These are phyloP conservation scores for Ceratocystis albifundus DNA, from an alignment of 2,329 filamentous ascomycete species.

Conservation along the genomic window DNA sequence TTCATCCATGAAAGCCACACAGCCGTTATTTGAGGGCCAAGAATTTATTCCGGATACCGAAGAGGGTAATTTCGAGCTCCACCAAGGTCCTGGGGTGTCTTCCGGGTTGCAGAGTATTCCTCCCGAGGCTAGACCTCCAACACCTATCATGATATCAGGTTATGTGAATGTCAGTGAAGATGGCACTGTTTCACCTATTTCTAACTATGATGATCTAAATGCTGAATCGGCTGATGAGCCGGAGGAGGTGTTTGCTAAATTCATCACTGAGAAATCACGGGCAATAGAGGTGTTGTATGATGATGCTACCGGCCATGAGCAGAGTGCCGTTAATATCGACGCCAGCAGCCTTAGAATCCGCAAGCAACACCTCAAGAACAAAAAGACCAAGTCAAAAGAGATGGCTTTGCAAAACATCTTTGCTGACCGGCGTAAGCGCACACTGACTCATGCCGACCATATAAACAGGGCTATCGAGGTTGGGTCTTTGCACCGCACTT, in stretches of 20 bases:
- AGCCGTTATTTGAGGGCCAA: not conserved
- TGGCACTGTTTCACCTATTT: not conserved
- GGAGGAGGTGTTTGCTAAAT: not conserved
- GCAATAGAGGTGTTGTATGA: not conserved
- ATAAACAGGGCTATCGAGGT: not conserved
- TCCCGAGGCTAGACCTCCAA: conserved; percentile 15
- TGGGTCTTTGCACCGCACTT: conserved; percentile 1
- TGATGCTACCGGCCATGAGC: not conserved
- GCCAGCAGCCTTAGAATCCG: not conserved
- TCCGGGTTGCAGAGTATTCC: not conserved
- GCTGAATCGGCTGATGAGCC: not conserved
- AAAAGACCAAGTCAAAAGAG: conserved; percentile 8
- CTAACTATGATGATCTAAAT: too few relatives aligned
- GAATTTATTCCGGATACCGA: not conserved
- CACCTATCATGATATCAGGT: conserved; percentile 12
- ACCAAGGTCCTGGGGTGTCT: not conserved
- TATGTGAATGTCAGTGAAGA: conserved; percentile 9
- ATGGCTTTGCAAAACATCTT: not conserved
- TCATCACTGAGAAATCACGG: not conserved
- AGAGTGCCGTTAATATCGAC: not conserved
- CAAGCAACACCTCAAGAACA: not conserved
- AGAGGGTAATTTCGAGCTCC: not conserved
- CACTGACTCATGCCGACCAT: not conserved
- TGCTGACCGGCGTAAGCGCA: not conserved
- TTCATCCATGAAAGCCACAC: not conserved